These are phyloP conservation scores for Funneliformis geosporum DNA, from an alignment of 192 early-diverging fungal genomes.

Conservation along the genomic window DNA sequence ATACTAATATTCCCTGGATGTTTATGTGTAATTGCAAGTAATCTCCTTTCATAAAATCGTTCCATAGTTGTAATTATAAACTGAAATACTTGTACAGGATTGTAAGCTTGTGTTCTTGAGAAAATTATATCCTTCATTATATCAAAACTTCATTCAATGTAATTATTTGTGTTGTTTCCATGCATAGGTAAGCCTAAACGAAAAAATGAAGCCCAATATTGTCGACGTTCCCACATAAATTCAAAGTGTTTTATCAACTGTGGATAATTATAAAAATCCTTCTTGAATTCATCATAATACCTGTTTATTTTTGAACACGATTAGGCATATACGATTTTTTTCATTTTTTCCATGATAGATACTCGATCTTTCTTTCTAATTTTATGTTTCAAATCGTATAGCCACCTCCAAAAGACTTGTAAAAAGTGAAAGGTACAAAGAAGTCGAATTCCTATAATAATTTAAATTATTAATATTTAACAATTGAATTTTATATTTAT, in stretches of 20 bases:
- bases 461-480: too few species aligned
- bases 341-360: not conserved
- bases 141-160: not conserved
- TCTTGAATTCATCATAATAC: not conserved
- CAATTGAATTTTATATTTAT: too few species aligned
- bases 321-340: conserved; percentile 5
- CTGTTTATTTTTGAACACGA: not conserved
- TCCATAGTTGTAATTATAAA: conserved; percentile 6
- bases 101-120: not conserved
- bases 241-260: not conserved
- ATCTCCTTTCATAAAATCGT: not conserved
- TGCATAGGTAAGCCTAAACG: too few species aligned
- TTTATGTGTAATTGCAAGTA: not conserved
- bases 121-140: conserved; percentile 8
- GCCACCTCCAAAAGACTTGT: too few species aligned
- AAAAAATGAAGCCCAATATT: not conserved
- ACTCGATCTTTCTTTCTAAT: too few species aligned
- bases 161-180: conserved; percentile 10
- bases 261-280: not conserved
- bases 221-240: not conserved
- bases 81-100: conserved; percentile 4
- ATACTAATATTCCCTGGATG: not conserved
- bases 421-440: not conserved
- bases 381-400: too few species aligned
- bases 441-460: not conserved